phyloP scores from a whole-genome alignment of 2,329 filamentous ascomycete genomes.

The Diaporthe nobilis region DNA sequence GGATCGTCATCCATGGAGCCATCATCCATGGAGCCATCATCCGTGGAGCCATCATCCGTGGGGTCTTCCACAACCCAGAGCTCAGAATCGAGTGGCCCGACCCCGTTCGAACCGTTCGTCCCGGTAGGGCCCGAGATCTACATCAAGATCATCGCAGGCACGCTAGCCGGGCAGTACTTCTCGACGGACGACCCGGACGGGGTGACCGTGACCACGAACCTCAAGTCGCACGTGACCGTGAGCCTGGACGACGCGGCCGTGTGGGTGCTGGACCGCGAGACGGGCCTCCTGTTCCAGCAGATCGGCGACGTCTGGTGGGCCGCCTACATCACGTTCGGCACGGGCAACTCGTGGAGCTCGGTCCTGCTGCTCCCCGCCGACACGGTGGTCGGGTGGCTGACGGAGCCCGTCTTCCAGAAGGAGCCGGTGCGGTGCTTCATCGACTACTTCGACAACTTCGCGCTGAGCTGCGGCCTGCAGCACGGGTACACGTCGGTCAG shows the following conservation, averaged over 20 bases:
- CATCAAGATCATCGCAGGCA: background rate
- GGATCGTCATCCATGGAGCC: background rate
- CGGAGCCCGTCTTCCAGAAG: too few species aligned
- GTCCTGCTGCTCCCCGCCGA: slow-evolving; percentile 3
- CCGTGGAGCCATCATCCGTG: background rate
- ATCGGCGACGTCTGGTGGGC: background rate
- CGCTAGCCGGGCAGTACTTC: background rate
- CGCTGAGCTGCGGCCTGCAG: background rate
- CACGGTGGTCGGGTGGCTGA: background rate
- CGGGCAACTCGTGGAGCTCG: background rate
- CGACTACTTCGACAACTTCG: background rate
- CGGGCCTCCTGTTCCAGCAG: slow-evolving; percentile 10
- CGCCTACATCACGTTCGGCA: background rate
- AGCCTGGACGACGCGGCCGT: background rate
- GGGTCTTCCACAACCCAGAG: background rate
- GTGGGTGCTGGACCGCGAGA: slow-evolving; percentile 10
- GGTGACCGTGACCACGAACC: background rate
- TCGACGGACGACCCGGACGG: background rate
- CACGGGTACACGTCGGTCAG: background rate
- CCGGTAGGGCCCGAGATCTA: background rate
- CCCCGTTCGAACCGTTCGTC: background rate
- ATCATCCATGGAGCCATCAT: background rate
- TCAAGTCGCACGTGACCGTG: background rate
- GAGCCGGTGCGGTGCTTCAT: background rate
- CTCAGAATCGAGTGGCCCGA: background rate